Evolutionary conservation across 805 yeast genomes (phyloP), one percentile per base, ranked within the genome.

Genomic region (Starmera amethionina): DNA sequence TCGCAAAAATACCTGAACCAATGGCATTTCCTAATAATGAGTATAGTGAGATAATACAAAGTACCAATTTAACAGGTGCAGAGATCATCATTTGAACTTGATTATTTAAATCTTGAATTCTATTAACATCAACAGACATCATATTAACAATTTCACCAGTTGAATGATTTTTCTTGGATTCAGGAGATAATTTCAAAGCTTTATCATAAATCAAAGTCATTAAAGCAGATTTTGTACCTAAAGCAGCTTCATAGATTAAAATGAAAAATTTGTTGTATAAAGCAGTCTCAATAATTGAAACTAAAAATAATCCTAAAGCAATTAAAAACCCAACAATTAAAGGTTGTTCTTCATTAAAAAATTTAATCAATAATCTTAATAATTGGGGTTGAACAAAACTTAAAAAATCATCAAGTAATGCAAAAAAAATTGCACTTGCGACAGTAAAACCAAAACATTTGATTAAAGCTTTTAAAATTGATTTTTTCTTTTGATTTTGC

Each of bases 361-460:
- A 54, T 40, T 64, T 56, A 48, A 89, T 87, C 46, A 89, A 68
- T 8, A 71, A 52, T 41, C 82, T 71, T 41, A 90, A 64, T 25
- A 89, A 61, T 52, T 86, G 96, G 0, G 97, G 97, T 61, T 87
- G 95, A n/a, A 73, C 69, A 55, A 84, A 87, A 0, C 93, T 84
- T 41, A 89, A 64, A n/a, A 72, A 47, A 64, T 93, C 97, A 58
- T 86, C 90, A 31, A 72, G 46, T 3, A 70, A 68, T 53, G 87
- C 87, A 66, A 81, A 87, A 5, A 72, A 40, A 39, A 87, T 94
- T 9, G 88, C 95, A 29, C 77, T 42, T 2, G 76, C 30, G 49
- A 83, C 83, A n/a, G 77, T 78, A 1, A 60, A 58, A 30, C 96
- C 96, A 63, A 85, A 89, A 1, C 95, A 77, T 45, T 64, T 64